Base-by-base conservation (phyloP, 2,329 filamentous ascomycete species). In the Aspergillus caelatus region DNA sequence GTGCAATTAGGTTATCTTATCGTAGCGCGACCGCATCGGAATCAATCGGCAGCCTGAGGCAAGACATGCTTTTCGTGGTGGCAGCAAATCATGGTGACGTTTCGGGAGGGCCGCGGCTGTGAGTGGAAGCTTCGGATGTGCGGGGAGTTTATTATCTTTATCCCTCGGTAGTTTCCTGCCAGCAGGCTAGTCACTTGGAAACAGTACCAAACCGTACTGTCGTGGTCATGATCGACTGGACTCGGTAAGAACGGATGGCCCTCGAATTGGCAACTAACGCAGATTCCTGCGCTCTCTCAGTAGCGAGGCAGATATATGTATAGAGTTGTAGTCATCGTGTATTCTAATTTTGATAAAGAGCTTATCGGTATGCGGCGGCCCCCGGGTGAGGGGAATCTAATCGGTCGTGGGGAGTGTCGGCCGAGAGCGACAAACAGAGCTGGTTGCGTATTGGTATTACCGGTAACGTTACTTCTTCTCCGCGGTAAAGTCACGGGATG, bases 401-500 rank as follows among this genome's bases (percentile, higher is more conserved):
- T 16, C 52, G 52, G 52, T 39, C 52, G 52, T 55, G 52, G 52
- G 52, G 52, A 55, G 14, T 55, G 61, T 68, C 63, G 67, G 67
- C 67, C 67, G 67, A 68, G 53, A 66, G 39, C 39, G 39, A 30
- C 23, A 10, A 4, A 1, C 9, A 32, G 46, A 14, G 1, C n/a
- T 26, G 26, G 28, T 32, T 14, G 21, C 4, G 59, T 57, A 46
- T 50, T 30, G 0, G 39, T 19, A 36, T 23, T n/a, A 26, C 56
- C 14, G 10, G 41, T 61, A 58, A 55, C 30, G 61, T 66, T 50
- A 23, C 64, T 59, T 59, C 45, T 68, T 70, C 53, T 34, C 69
- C 69, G 69, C 65, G 69, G 69, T 14, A 34, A 71, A 70, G 62
- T 68, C 69, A 67, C 64, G 62, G 58, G 69, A 48, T 21, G 4